These are phyloP conservation scores for Cylindrodendrum hubeiense DNA, from an alignment of 2,329 filamentous ascomycete species.

Conservation along the genomic window DNA sequence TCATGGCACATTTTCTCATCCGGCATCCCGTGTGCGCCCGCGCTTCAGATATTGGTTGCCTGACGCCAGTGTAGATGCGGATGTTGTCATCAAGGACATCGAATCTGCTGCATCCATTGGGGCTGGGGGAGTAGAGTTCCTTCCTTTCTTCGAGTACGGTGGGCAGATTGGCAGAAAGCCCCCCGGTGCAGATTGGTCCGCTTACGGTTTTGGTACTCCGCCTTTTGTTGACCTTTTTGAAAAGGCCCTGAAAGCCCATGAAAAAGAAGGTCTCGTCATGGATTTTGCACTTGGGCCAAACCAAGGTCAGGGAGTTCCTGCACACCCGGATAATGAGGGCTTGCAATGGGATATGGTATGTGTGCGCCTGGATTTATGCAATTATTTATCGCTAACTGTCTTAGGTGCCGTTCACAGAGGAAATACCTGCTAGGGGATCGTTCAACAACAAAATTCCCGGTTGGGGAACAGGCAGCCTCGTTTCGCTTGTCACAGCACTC, in stretches of 20 bases:
- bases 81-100: constrained; percentile 4
- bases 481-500: constrained; percentile 9
- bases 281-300: constrained; percentile 24
- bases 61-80: constrained; percentile 11
- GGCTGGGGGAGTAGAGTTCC: constrained; percentile 18
- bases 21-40: constrained; percentile 1
- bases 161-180: not conserved
- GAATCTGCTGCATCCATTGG: not conserved
- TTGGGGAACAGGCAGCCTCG: constrained; percentile 11
- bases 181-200: constrained; percentile 14
- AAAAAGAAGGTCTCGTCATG: constrained; percentile 2
- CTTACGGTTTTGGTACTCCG: constrained; percentile 7
- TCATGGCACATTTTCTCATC: constrained; percentile 5
- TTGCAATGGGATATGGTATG: constrained; percentile 23
- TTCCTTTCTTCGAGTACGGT: constrained; percentile 20
- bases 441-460: not conserved
- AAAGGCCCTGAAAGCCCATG: not conserved
- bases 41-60: constrained; percentile 25
- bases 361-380: not conserved
- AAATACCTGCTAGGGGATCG: not conserved
- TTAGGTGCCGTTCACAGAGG: constrained; percentile 2
- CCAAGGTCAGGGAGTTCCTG: constrained; percentile 23
- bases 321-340: constrained; percentile 3
- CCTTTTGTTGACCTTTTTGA: not conserved
- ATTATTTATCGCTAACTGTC: not conserved